Percentiles rank a stretch among this genome's conserved stretches.
These are phyloP conservation scores for Colletotrichum graminicola DNA, from an alignment of 2,329 filamentous ascomycete genomes.

Conservation along the genomic window DNA sequence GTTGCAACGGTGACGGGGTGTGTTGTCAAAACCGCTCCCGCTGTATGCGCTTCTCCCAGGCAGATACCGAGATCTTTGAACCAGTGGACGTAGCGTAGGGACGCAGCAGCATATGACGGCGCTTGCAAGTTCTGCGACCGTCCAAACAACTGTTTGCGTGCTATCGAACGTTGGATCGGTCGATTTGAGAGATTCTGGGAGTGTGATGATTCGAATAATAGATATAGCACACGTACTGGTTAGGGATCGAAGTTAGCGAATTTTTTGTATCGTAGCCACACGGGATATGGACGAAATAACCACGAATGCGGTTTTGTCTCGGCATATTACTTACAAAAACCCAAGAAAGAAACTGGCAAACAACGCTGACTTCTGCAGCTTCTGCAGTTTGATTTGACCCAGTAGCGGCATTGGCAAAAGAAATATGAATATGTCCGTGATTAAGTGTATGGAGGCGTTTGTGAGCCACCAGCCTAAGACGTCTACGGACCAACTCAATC, in stretches of 20 bases:
- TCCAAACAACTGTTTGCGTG: conserved; percentile 51
- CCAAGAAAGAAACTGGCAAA: conserved; percentile 38
- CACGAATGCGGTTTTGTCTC: not conserved
- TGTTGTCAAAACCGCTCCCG: not conserved
- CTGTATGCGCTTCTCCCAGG: not conserved
- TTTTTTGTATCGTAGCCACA: fast-evolving
- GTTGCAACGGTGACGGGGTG: not conserved
- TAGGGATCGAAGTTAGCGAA: not conserved
- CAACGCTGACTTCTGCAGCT: conserved; percentile 38
- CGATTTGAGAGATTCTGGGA: conserved; percentile 46
- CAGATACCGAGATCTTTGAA: not conserved
- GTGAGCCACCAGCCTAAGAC: conserved; percentile 36
- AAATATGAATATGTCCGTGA: conserved; percentile 42
- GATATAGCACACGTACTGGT: conserved; percentile 35
- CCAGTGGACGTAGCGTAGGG: conserved; percentile 52
- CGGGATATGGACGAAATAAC: no score
- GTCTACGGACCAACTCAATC: conserved; percentile 17
- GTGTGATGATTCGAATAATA: conserved; percentile 49
- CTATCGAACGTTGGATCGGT: conserved; percentile 52
- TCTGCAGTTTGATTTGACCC: conserved; percentile 21
- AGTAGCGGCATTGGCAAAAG: conserved; percentile 40
- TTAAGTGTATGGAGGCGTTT: conserved; percentile 38
- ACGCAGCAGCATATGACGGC: conserved; percentile 56
- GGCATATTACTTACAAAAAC: conserved; percentile 30
- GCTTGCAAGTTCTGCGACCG: conserved; percentile 55